Base-by-base conservation (phyloP, 345 rosid species). In the Sapria himalayana region DNA sequence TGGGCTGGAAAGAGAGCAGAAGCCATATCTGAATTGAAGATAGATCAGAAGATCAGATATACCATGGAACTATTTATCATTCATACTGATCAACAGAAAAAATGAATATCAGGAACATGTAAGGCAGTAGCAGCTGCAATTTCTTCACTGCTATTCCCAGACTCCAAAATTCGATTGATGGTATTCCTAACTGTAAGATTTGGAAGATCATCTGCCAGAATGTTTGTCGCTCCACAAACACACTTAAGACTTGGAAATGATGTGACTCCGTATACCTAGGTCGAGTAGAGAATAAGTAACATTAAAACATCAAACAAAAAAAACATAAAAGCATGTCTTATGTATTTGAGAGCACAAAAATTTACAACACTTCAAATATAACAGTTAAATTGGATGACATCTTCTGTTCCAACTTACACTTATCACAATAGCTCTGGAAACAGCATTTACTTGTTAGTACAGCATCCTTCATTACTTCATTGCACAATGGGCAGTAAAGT, bases 381-480 rank as follows among this genome's bases (percentile, higher is more conserved):
- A n/a, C n/a, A n/a, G n/a, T n/a, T n/a, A n/a, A n/a, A n/a, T n/a
- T n/a, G n/a, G n/a, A n/a, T n/a, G n/a, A n/a, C n/a, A n/a, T n/a
- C n/a, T n/a, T n/a, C n/a, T n/a, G n/a, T n/a, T n/a, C n/a, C 8
- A 35, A 53, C 72, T 63, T 63, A 79, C 95, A 82, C 52, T 73
- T 71, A 50, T 89, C 91, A 45, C 93, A 78, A 45, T 76, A 89
- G 48, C 98, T 84, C 25, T 48, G 62, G 52, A 67, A 84, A 66
- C 95, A 89, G 42, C 95, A 84, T 61, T 73, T 82, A 84, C 95
- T 89, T 4, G 93, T 84, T 52, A 89, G 64, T 1, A 77, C 93
- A 47, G 95, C 98, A 65, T 84, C 80, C 61, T 67, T 74, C 93
- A 89, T 79, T 21, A 89, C 93, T 61, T 73, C 74, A 58, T 70